Conservation (phyloP, 2,329 filamentous ascomycete genomes). For the Acephala macrosclerotiorum region DNA sequence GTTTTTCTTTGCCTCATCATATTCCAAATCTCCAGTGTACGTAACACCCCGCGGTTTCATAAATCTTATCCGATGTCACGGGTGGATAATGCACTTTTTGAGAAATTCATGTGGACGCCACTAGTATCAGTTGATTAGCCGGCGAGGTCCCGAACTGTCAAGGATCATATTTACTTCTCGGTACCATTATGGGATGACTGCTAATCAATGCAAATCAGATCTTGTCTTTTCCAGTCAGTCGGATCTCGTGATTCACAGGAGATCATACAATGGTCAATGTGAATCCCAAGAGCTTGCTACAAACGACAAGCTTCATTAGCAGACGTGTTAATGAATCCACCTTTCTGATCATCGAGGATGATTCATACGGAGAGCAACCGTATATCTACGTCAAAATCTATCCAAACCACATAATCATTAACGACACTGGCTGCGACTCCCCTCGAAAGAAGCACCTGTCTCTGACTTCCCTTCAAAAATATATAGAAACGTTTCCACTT, state of each 20-base stretch:
- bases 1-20: not conserved
- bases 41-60: not conserved
- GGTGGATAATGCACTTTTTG: not conserved
- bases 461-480: constrained; percentile 47
- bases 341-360: constrained; percentile 53
- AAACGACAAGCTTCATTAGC: constrained; percentile 45
- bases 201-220: not conserved
- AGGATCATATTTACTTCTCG: constrained; percentile 6
- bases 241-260: not conserved
- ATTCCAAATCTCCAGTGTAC: constrained; percentile 6
- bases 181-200: not conserved
- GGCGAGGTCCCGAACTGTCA: constrained; percentile 7
- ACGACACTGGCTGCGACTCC: constrained; percentile 55
- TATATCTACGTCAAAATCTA: constrained; percentile 55
- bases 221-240: not conserved
- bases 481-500: constrained; percentile 51
- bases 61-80: not conserved
- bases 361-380: constrained; percentile 51
- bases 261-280: not conserved
- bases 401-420: constrained; percentile 47
- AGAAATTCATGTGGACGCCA: not conserved
- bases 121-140: constrained; percentile 3
- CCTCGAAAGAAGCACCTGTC: constrained; percentile 40
- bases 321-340: constrained; percentile 50
- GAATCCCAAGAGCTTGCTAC: not conserved